These are phyloP conservation scores for Geranomyces variabilis DNA, from an alignment of 192 early-diverging fungal genomes.

Conservation along the genomic window DNA sequence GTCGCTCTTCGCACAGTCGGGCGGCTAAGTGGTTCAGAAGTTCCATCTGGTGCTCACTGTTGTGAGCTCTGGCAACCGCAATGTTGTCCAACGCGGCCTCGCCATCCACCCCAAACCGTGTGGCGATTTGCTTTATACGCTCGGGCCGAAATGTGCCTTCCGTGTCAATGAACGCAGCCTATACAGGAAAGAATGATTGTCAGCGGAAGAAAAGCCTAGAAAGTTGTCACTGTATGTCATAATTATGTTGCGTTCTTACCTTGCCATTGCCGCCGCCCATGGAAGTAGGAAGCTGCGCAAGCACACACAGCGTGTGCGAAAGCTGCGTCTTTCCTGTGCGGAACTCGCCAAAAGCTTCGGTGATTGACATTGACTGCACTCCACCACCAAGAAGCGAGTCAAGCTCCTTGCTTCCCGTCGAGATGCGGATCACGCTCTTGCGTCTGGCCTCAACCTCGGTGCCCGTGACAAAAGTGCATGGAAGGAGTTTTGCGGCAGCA, in stretches of 20 bases:
- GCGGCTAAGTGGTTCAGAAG: constrained; percentile 74
- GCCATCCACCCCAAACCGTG: constrained; percentile 60
- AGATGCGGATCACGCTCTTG: constrained; percentile 65
- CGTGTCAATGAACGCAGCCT: constrained; percentile 64
- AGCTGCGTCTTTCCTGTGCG: constrained; percentile 87
- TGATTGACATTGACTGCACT: constrained; percentile 79
- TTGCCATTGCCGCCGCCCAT: constrained; percentile 82
- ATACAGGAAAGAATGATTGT: neutral
- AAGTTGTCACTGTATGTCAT: neutral
- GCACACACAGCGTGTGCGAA: constrained; percentile 77
- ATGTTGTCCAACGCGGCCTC: constrained; percentile 78
- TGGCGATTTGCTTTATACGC: constrained; percentile 74
- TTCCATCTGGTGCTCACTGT: constrained; percentile 83
- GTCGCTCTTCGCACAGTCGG: constrained; percentile 65
- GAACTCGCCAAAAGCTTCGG: constrained; percentile 87
- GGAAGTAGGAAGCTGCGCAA: constrained; percentile 66
- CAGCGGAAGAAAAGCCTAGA: neutral
- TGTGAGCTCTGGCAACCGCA: constrained; percentile 76
- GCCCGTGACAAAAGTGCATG: constrained; percentile 71
- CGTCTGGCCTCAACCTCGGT: constrained; percentile 44
- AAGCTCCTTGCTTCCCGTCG: constrained; percentile 78
- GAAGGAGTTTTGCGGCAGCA: constrained; percentile 67
- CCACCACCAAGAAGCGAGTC: constrained; percentile 81
- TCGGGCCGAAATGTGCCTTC: constrained; percentile 84
- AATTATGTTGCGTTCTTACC: constrained; percentile 32